Conservation (phyloP, 1,139 yeast species). For the Yamadazyma dendronema region DNA sequence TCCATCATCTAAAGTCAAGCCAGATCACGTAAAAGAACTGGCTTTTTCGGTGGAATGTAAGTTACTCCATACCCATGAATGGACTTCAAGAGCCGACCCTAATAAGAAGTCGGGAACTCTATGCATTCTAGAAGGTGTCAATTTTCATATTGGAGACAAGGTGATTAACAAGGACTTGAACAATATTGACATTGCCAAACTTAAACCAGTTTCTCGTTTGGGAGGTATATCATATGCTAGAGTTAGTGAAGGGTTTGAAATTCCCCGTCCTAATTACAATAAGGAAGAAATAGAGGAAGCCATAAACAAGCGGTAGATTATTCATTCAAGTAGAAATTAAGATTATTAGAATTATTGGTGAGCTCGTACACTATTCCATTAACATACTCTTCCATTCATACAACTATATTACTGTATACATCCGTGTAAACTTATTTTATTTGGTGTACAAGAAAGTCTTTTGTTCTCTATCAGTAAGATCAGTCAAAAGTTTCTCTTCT, state of each 20-base stretch:
- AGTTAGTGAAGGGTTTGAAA: conserved; percentile 40
- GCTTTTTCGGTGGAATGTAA: conserved; percentile 59
- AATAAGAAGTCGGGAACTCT: conserved; percentile 38
- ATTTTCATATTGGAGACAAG: conserved; percentile 56
- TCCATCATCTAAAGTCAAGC: conserved; percentile 42
- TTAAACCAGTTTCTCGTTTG: conserved; percentile 52
- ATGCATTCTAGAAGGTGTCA: conserved; percentile 51
- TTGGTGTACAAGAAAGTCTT: conserved; percentile 24
- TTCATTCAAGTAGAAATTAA: no score
- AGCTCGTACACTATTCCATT: no score
- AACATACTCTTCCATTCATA: no score
- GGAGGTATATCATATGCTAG: conserved; percentile 55
- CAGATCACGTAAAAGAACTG: conserved; percentile 57
- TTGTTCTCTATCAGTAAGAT: conserved; percentile 27
- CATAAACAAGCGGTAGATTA: no score
- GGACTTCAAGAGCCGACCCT: conserved; percentile 40
- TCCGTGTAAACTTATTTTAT: no score
- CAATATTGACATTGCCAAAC: conserved; percentile 42
- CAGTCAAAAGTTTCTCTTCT: conserved; percentile 22
- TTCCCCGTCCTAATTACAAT: conserved; percentile 36
- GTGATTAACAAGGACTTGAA: conserved; percentile 36
- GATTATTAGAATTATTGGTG: no score
- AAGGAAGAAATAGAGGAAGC: no score
- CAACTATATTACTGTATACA: no score
- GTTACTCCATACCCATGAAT: conserved; percentile 42